Base-by-base conservation (phyloP, 495 filamentous ascomycete species). In the Neurospora pannonica region DNA sequence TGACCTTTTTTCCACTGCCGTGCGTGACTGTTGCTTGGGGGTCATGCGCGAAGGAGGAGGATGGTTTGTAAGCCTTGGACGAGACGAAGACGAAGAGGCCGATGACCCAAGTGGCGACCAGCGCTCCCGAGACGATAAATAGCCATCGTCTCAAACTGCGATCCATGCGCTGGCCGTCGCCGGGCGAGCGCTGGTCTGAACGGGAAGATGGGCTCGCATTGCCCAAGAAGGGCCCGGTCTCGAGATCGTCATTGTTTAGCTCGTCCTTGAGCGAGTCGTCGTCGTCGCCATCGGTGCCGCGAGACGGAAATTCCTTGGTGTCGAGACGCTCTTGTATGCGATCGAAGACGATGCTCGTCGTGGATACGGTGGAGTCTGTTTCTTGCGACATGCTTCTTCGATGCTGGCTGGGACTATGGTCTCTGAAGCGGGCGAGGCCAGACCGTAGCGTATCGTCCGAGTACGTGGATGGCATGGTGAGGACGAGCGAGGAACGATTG, bases 261-360 rank as follows among this genome's bases (percentile, higher is more conserved):
- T 78, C 82, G 75, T 81, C 77, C 31, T 82, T 82, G 54, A 86
- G 79, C 24, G 80, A 83, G 62, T 90, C 88, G 36, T 86, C 82
- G 71, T 87, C 82, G 78, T 88, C 83, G 46, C 82, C 78, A 60
- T 84, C 82, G 73, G 82, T 80, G 71, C 83, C 82, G 75, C 77
- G 71, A 75, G 75, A 40, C 72, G 79, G 38, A 81, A 85, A 71
- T 81, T 84, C 76, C 73, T 77, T 76, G 70, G 72, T 74, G 46
- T 72, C 82, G 48, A 81, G 78, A 28, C 84, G 82, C 74, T 88
- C 89, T 77, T 86, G 83, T 74, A 94, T 87, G 72, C 90, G 89
- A 73, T 95, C 93, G 75, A 95, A 90, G 73, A 93, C 89, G 5
- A 95, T 85, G 75, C 91, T 94, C 38, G 91, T 93, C 37, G 92